A percentile compares a stretch with the other conserved stretches of the same genome.
These are phyloP conservation scores for Penicillium palitans DNA, from an alignment of 2,329 filamentous ascomycete species.

Conservation along the genomic window DNA sequence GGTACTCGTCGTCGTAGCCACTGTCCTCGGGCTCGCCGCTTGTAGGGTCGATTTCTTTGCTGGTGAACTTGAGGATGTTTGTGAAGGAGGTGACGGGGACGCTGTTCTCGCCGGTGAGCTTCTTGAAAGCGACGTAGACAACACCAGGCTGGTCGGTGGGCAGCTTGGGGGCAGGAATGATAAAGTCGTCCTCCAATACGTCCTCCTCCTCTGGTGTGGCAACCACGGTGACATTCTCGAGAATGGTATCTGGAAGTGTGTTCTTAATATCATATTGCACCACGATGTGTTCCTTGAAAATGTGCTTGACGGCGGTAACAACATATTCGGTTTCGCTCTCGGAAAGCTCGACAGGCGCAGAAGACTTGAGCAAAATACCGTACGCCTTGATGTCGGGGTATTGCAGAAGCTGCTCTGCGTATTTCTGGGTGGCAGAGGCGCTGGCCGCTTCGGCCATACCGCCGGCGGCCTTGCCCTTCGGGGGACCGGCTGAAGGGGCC, in stretches of 20 bases:
- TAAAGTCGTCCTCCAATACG: conserved; percentile 77
- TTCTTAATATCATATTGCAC: conserved; percentile 98
- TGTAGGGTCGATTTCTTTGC: conserved; percentile 94
- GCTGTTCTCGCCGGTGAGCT: conserved; percentile 70
- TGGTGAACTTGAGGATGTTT: conserved; percentile 93
- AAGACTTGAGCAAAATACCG: conserved; percentile 89
- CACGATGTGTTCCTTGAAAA: conserved; percentile 96
- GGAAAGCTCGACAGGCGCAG: conserved; percentile 79
- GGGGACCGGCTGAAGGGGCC: conserved; percentile 76
- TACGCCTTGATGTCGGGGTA: conserved; percentile 92
- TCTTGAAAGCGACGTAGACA: conserved; percentile 93
- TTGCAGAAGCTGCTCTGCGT: conserved; percentile 79
- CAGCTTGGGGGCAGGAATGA: conserved; percentile 82
- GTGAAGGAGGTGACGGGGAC: conserved; percentile 81
- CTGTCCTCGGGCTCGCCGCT: conserved; percentile 88
- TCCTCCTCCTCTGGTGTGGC: conserved; percentile 80
- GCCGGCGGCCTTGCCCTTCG: conserved; percentile 66
- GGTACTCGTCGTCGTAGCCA: conserved; percentile 97
- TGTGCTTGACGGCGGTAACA: conserved; percentile 88
- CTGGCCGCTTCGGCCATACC: conserved; percentile 72
- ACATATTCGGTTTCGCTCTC: conserved; percentile 98
- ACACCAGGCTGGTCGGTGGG: conserved; percentile 83
- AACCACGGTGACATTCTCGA: conserved; percentile 84
- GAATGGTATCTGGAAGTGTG: conserved; percentile 83
- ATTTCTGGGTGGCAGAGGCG: conserved; percentile 80